Conservation (phyloP, 2,329 filamentous ascomycete genomes). For the Colletotrichum camelliae region DNA sequence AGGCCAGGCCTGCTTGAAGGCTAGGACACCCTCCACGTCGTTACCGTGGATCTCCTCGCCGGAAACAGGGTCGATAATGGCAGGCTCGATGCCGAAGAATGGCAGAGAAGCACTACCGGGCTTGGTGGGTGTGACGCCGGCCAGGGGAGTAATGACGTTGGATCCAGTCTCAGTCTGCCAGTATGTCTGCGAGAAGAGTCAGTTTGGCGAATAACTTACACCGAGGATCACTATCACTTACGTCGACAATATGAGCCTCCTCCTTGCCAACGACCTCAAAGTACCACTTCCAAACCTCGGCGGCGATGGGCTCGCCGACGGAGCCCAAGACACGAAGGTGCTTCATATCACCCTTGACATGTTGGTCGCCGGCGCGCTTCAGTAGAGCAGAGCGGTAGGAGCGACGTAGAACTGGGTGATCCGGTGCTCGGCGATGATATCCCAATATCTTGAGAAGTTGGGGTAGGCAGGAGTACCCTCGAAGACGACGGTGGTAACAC, state of each 20-base stretch:
- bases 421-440: constrained; percentile 93
- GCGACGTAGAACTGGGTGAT: constrained; percentile 99
- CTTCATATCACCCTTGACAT: constrained; percentile 89
- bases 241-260: constrained; percentile 91
- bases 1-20: constrained; percentile 97
- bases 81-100: constrained; percentile 98
- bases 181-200: constrained; percentile 73
- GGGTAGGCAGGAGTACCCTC: constrained; percentile 98
- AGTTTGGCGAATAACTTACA: neutral
- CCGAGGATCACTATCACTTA: constrained; percentile 56
- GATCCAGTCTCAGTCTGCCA: constrained; percentile 99
- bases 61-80: constrained; percentile 95
- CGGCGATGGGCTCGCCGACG: constrained; percentile 96
- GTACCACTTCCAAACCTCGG: constrained; percentile 99
- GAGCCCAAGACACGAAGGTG: constrained; percentile 89
- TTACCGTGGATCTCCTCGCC: constrained; percentile 94
- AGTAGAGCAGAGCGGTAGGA: constrained; percentile 87
- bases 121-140: constrained; percentile 94
- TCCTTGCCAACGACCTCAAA: constrained; percentile 93
- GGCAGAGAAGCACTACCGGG: constrained; percentile 94
- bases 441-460: constrained; percentile 98
- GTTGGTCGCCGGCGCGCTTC: constrained; percentile 93
- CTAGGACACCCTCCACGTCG: constrained; percentile 95
- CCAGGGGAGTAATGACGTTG: constrained; percentile 92
- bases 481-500: constrained; percentile 94